A percentile compares a stretch with the other conserved stretches of the same genome.
phyloP scores from a whole-genome alignment of 805 yeast species.

The Metschnikowia vanudenii region DNA sequence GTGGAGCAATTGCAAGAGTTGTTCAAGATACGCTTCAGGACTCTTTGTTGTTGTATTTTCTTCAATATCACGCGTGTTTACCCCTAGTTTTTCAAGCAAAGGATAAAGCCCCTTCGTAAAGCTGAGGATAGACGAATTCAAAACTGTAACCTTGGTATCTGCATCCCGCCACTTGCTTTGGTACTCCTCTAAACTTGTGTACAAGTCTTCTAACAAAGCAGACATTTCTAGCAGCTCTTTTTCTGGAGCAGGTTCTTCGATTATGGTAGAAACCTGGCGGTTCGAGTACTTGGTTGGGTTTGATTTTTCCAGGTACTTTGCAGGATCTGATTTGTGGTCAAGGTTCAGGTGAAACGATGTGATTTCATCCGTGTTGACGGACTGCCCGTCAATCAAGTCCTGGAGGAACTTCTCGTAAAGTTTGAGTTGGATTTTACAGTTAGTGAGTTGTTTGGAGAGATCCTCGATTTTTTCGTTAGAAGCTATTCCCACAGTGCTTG shows the following conservation, averaged over 20 bases:
- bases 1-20: background rate
- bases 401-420: conserved; percentile 42
- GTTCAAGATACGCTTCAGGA: conserved; percentile 1
- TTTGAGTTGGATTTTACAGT: conserved; percentile 38
- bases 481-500: conserved; percentile 7
- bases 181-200: conserved; percentile 34
- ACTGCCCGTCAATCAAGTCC: conserved; percentile 27
- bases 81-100: conserved; percentile 17
- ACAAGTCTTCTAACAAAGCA: conserved; percentile 38
- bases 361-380: conserved; percentile 23
- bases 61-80: background rate
- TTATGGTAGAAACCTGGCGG: conserved; percentile 4
- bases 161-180: conserved; percentile 31
- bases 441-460: conserved; percentile 28
- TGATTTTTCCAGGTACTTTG: background rate
- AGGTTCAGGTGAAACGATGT: conserved; percentile 22
- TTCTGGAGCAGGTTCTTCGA: conserved; percentile 17
- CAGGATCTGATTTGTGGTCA: conserved; percentile 9
- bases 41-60: background rate
- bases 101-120: conserved; percentile 23
- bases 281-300: conserved; percentile 8
- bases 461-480: conserved; percentile 16
- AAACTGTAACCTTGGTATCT: conserved; percentile 10
- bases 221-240: conserved; percentile 35
- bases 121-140: conserved; percentile 6